Percentiles rank a stretch among this genome's conserved stretches.
These are phyloP conservation scores for Pulveroboletus sp. DNA, from an alignment of 768 basidiomycete species.

Conservation along the genomic window DNA sequence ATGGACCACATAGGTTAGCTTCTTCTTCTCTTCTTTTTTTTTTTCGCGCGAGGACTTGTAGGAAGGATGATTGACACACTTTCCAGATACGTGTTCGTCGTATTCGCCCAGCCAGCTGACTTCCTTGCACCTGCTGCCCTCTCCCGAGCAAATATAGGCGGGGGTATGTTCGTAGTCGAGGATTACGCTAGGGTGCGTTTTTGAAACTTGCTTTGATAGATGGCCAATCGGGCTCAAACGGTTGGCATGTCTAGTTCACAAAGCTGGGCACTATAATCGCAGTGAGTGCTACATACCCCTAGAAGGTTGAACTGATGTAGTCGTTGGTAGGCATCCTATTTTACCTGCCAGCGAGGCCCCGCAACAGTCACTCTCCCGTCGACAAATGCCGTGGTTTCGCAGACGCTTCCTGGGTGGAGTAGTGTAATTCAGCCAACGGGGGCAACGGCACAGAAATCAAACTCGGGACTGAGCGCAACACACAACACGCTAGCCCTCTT, in stretches of 20 bases:
- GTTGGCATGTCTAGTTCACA: constrained; percentile 34
- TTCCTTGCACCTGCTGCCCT: constrained; percentile 62
- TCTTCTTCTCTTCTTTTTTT: not conserved
- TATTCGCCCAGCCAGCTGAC: constrained; percentile 57
- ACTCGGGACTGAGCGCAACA: constrained; percentile 18
- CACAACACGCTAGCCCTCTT: constrained; percentile 19
- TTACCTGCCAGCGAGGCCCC: constrained; percentile 67
- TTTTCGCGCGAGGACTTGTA: not conserved
- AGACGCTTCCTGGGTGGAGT: constrained; percentile 44
- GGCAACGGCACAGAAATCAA: constrained; percentile 16
- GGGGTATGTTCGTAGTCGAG: constrained; percentile 52
- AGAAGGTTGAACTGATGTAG: constrained; percentile 1
- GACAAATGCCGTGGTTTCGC: constrained; percentile 63
- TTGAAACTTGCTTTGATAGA: not conserved
- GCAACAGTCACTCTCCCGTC: constrained; percentile 46
- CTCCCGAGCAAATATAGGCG: constrained; percentile 43
- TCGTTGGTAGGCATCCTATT: constrained; percentile 54
- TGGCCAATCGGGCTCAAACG: not conserved
- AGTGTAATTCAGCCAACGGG: constrained; percentile 9
- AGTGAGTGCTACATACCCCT: constrained; percentile 33
- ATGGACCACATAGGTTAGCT: constrained; percentile 68
- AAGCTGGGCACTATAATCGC: constrained; percentile 58
- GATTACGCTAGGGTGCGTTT: constrained; percentile 50
- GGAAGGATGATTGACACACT: constrained; percentile 1
- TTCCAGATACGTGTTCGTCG: constrained; percentile 59